phyloP scores from a whole-genome alignment of 2,329 filamentous ascomycete species.

The Arthrinium phaeospermum region DNA sequence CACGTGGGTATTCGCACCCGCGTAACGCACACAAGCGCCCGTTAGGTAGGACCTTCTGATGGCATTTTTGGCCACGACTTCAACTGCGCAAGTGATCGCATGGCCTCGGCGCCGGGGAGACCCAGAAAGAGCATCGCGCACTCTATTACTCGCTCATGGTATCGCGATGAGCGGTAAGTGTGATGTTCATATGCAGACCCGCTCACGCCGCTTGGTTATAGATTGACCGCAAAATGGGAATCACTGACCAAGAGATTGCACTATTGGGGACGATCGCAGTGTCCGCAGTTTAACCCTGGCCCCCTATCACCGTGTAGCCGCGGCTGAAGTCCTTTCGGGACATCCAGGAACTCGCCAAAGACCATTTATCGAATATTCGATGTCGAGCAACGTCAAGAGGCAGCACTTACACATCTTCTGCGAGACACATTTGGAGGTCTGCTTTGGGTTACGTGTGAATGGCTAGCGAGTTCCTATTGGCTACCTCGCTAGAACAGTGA shows the following conservation, averaged over 20 bases:
- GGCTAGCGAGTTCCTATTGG: not conserved
- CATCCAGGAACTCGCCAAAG: not conserved
- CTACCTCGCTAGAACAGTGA: not conserved
- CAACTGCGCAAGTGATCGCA: not conserved
- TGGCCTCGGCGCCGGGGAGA: not conserved
- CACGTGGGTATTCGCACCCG: not conserved
- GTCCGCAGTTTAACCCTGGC: not conserved
- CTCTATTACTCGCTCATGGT: not conserved
- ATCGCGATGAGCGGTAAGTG: not conserved
- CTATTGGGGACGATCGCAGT: not conserved
- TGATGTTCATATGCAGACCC: not conserved
- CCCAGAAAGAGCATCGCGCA: not conserved
- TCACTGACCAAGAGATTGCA: not conserved
- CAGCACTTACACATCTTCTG: not conserved
- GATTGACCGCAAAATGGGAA: not conserved
- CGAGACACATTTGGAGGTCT: not conserved
- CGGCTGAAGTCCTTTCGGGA: not conserved
- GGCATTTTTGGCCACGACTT: not conserved
- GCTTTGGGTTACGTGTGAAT: slow-evolving; percentile 1
- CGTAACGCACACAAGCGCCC: not conserved
- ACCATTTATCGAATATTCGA: not conserved
- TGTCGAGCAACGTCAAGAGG: not conserved
- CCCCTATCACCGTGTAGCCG: not conserved
- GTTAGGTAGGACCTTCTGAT: not conserved
- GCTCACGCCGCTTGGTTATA: not conserved